phyloP scores from a whole-genome alignment of 345 rosid genomes.

The Odontarrhena argentea region DNA sequence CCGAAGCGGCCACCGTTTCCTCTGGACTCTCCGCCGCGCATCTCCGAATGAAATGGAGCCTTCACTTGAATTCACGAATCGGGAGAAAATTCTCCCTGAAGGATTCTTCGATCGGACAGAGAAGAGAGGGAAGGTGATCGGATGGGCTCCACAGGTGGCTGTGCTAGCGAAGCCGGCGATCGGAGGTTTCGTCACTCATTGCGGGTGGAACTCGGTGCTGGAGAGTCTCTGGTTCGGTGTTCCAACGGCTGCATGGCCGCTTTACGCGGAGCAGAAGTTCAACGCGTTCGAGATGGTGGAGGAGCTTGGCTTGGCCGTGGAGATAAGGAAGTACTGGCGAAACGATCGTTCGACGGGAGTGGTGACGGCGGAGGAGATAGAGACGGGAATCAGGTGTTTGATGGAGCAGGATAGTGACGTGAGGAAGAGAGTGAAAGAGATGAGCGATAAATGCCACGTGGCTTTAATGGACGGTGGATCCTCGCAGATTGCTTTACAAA shows the following conservation, averaged over 20 bases:
- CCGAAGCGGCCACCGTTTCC: slow-evolving; percentile 44
- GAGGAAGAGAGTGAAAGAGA: slow-evolving; percentile 36
- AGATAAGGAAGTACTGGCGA: slow-evolving; percentile 43
- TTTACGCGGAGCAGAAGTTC: slow-evolving; percentile 53
- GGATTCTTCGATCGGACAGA: slow-evolving; percentile 49
- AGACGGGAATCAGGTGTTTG: slow-evolving; percentile 35
- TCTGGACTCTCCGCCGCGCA: slow-evolving; percentile 57
- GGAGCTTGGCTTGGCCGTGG: slow-evolving; percentile 51
- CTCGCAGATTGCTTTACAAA: slow-evolving; percentile 15
- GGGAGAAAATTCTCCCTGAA: slow-evolving; percentile 36
- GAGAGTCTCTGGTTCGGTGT: slow-evolving; percentile 57
- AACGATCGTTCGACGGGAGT: background rate
- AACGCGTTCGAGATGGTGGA: slow-evolving; percentile 53
- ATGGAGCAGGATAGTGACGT: slow-evolving; percentile 39
- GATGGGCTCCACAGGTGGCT: slow-evolving; percentile 56
- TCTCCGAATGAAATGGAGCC: background rate
- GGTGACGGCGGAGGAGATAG: slow-evolving; percentile 35
- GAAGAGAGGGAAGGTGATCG: slow-evolving; percentile 36
- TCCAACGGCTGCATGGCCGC: slow-evolving; percentile 58
- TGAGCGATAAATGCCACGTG: slow-evolving; percentile 31
- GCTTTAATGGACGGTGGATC: slow-evolving; percentile 43
- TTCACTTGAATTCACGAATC: slow-evolving; percentile 28
- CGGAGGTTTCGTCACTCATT: slow-evolving; percentile 46
- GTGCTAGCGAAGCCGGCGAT: slow-evolving; percentile 45
- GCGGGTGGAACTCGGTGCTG: slow-evolving; percentile 26